Base-by-base conservation (phyloP, 2,329 filamentous ascomycete species). In the Calonectria pteridis region DNA sequence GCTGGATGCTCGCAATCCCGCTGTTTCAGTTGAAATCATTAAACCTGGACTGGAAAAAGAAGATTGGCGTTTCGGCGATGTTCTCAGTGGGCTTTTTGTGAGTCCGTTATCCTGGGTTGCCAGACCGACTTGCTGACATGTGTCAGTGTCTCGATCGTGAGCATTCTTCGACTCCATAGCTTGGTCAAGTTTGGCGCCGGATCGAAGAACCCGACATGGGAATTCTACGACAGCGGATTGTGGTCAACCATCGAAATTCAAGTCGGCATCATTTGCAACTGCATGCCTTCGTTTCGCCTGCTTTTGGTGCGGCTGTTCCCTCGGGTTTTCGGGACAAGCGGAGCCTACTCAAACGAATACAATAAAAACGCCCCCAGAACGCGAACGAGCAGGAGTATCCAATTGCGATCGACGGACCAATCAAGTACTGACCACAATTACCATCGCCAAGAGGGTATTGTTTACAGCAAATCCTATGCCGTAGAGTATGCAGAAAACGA, bases 1-100 rank as follows among this genome's bases (percentile, higher is more conserved):
- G 88, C 1, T 87, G 87, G 84, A 88, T 91, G 77, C 83, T 91
- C 23, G 84, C 82, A 0, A 82, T 92, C 7, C 89, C 90, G 0
- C 78, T 90, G 4, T 85, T 84, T 28, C 85, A 88, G 58, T 77
- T 91, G 4, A 79, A 81, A 33, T 71, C 80, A 0, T 82, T 90
- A 9, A 84, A 86, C 3, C 73, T 90, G 31, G 84, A 86, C 68
- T 87, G 84, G 82, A 87, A 84, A 77, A 89, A 88, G 80, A 90
- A 88, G 81, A 55, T 87, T 29, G 84, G 87, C 20, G 85, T 90
- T 7, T 81, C 82, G 7, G 75, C 89, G 69, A 89, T 90, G 88
- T 90, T 91, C 68, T 83, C 84, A 20, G 84, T 89, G 10, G 88
- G 89, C 11, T 80, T 84, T 14, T 87, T 88, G 55, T 62, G 26